Percentiles rank a stretch among this genome's conserved stretches.
Conservation (phyloP, 495 filamentous ascomycete species). For the Aspergillus hancockii region DNA sequence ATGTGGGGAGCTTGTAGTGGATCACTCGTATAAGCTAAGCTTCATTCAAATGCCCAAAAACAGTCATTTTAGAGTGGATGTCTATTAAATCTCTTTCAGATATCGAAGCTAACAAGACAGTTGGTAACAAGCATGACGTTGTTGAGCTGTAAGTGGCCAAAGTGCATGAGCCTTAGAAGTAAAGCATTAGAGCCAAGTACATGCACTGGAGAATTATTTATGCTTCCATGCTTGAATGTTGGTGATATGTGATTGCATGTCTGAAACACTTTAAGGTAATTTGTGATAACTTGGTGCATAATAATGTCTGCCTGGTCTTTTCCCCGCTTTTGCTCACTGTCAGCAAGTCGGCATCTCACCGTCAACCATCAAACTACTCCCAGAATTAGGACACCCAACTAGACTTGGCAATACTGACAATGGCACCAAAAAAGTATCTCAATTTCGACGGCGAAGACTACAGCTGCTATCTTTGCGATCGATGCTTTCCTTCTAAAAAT, state of each 20-base stretch:
- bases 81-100: neutral
- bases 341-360: too few relatives aligned
- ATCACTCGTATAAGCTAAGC: neutral
- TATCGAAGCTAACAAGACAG: neutral
- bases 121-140: neutral
- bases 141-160: neutral
- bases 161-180: neutral
- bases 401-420: too few relatives aligned
- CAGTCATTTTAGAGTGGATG: neutral
- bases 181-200: neutral
- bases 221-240: neutral
- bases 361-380: too few relatives aligned
- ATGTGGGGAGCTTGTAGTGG: neutral
- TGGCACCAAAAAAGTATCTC: too few relatives aligned
- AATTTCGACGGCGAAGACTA: constrained; percentile 14
- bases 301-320: too few relatives aligned
- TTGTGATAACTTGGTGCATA: too few relatives aligned
- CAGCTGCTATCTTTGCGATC: constrained; percentile 16
- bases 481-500: constrained; percentile 10
- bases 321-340: too few relatives aligned
- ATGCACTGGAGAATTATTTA: neutral
- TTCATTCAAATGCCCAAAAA: neutral
- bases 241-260: neutral
- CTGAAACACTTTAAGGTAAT: too few relatives aligned
- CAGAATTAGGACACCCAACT: too few relatives aligned